Conservation (phyloP, 345 rosid genomes). For the Noccaea bulbosa region DNA sequence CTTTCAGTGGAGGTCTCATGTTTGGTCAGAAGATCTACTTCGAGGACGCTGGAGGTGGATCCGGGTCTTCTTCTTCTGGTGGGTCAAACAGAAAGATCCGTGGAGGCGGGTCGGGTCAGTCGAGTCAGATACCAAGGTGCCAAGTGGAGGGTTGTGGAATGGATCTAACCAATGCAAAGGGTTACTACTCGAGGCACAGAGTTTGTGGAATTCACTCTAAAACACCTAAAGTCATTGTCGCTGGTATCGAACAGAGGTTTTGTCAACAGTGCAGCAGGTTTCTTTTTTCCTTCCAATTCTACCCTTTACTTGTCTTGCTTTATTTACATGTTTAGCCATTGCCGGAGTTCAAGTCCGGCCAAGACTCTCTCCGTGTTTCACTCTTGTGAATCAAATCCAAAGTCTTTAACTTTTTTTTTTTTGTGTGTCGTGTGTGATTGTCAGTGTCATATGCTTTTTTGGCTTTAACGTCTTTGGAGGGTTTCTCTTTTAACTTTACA, state of each 20-base stretch:
- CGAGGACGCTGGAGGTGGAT: conserved; percentile 55
- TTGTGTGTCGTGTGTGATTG: conserved; percentile 23
- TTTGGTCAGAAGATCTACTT: conserved; percentile 83
- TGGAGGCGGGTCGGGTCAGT: conserved; percentile 49
- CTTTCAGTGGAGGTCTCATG: conserved; percentile 73
- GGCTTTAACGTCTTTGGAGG: conserved; percentile 42
- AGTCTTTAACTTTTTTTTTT: conserved; percentile 29
- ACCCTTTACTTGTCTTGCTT: conserved; percentile 20
- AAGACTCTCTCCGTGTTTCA: conserved; percentile 9
- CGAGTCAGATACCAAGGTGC: conserved; percentile 77
- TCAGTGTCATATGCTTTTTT: conserved; percentile 42
- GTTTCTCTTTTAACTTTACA: conserved; percentile 34
- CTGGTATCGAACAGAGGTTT: conserved; percentile 87
- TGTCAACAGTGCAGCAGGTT: conserved; percentile 99
- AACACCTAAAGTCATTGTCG: conserved; percentile 74
- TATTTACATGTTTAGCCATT: conserved; percentile 35
- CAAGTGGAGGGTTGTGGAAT: conserved; percentile 92
- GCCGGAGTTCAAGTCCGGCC: conserved; percentile 32
- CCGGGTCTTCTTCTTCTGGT: conserved; percentile 48
- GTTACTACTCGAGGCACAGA: conserved; percentile 91
- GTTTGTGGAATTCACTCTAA: conserved; percentile 91
- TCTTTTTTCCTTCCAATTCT: background rate
- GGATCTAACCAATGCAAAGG: conserved; percentile 94
- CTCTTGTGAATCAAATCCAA: conserved; percentile 35
- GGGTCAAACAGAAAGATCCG: conserved; percentile 48